Conservation (phyloP, 352 stramenopile species). For the Globisporangium mamillatum region DNA sequence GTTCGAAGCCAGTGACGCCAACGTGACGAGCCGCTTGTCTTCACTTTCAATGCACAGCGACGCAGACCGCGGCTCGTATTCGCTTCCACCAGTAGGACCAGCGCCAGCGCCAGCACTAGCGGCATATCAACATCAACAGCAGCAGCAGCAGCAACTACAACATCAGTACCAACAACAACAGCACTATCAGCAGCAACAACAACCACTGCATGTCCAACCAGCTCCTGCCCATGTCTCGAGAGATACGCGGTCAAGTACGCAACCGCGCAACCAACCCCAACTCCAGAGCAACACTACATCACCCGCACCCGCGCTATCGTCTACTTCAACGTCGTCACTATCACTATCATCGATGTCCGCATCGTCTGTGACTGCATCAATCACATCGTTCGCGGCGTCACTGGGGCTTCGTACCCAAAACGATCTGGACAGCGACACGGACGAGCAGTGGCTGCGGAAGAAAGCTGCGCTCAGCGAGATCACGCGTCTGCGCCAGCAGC, state of each 20-base stretch:
- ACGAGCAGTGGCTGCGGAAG: slow-evolving; percentile 13
- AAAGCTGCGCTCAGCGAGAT: slow-evolving; percentile 13
- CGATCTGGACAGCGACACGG: slow-evolving; percentile 1
- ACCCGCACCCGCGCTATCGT: neutral
- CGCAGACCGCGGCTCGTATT: neutral
- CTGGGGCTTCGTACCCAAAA: slow-evolving; percentile 9
- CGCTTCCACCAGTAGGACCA: neutral
- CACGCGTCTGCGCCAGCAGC: slow-evolving; percentile 9
- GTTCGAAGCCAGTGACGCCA: slow-evolving; percentile 11
- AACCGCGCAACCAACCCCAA: slow-evolving; percentile 9
- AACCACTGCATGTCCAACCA: slow-evolving; percentile 7
- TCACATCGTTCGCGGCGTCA: slow-evolving; percentile 9
- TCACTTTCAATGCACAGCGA: neutral
- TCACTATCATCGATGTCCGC: slow-evolving; percentile 5
- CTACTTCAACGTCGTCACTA: slow-evolving; percentile 5
- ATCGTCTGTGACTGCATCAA: neutral
- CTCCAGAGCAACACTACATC: neutral
- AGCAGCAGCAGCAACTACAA: neutral
- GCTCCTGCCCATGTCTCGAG: neutral
- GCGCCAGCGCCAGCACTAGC: neutral
- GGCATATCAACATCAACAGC: neutral
- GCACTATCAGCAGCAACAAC: neutral
- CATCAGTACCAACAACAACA: neutral
- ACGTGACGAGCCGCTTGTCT: neutral
- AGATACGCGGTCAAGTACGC: neutral